These are phyloP conservation scores for Lasiodiplodia hormozganensis DNA, from an alignment of 2,329 filamentous ascomycete species.

Conservation along the genomic window DNA sequence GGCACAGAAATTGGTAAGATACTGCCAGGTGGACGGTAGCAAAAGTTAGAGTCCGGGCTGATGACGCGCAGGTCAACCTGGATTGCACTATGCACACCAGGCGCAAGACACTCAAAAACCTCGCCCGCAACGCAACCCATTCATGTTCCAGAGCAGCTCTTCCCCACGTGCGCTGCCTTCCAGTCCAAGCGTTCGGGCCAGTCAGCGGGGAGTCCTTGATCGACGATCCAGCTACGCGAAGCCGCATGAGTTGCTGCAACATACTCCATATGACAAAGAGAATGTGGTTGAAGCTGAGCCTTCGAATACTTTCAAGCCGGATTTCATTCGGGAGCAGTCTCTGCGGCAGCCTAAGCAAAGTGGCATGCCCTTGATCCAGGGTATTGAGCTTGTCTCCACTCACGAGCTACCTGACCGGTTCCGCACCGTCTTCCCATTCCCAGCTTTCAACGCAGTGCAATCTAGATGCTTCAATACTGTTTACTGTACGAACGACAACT, in stretches of 20 bases:
- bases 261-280: neutral
- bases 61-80: neutral
- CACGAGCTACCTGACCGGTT: slow-evolving; percentile 72
- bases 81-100: neutral
- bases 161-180: slow-evolving; percentile 41
- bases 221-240: neutral
- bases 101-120: slow-evolving; percentile 3
- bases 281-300: neutral
- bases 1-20: neutral
- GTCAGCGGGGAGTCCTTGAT: slow-evolving; percentile 37
- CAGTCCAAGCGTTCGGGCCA: slow-evolving; percentile 50
- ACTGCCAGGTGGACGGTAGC: neutral
- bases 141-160: slow-evolving; percentile 39
- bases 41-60: neutral
- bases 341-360: slow-evolving; percentile 30
- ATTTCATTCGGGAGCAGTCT: neutral
- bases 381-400: slow-evolving; percentile 66
- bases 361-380: slow-evolving; percentile 57
- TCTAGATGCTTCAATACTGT: slow-evolving; percentile 76
- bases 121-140: slow-evolving; percentile 37
- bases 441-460: slow-evolving; percentile 81
- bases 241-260: neutral
- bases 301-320: neutral
- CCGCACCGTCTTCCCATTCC: slow-evolving; percentile 73
- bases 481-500: slow-evolving; percentile 74